Evolutionary conservation across 2,329 filamentous ascomycete genomes (phyloP).

Genomic region (Apiospora malaysiana): DNA sequence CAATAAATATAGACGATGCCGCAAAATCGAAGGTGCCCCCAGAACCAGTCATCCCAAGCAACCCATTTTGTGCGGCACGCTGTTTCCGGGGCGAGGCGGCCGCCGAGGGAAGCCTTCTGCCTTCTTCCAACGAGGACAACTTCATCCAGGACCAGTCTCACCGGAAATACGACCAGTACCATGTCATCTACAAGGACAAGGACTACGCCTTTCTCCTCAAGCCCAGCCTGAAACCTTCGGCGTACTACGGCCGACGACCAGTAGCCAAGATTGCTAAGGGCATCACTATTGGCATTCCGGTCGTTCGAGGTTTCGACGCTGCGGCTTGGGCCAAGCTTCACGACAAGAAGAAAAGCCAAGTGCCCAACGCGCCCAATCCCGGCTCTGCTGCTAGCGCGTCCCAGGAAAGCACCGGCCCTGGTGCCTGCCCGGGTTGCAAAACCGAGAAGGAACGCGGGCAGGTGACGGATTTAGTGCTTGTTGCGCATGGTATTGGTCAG

Average conservation of each 20-base stretch:
- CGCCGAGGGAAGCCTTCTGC: slow-evolving; percentile 52
- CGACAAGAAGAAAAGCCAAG: slow-evolving; percentile 44
- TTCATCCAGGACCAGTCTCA: slow-evolving; percentile 48
- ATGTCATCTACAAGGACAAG: slow-evolving; percentile 85
- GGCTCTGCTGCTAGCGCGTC: slow-evolving; percentile 37
- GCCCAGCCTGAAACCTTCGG: slow-evolving; percentile 82
- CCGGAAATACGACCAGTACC: slow-evolving; percentile 73
- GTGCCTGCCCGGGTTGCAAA: slow-evolving; percentile 63
- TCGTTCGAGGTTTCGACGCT: slow-evolving; percentile 89
- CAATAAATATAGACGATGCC: slow-evolving; percentile 54
- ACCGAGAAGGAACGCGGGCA: slow-evolving; percentile 68
- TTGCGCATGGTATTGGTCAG: slow-evolving; percentile 95
- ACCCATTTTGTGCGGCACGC: slow-evolving; percentile 64
- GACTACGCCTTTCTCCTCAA: slow-evolving; percentile 84
- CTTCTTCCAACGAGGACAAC: slow-evolving; percentile 44
- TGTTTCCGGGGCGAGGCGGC: slow-evolving; percentile 66
- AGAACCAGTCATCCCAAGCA: slow-evolving; percentile 52
- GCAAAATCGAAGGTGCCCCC: slow-evolving; percentile 40
- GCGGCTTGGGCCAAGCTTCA: slow-evolving; percentile 77
- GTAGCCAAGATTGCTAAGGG: slow-evolving; percentile 86
- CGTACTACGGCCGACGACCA: slow-evolving; percentile 82
- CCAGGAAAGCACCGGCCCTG: slow-evolving; percentile 29
- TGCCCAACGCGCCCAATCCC: slow-evolving; percentile 31
- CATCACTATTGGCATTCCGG: slow-evolving; percentile 79
- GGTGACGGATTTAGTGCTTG: slow-evolving; percentile 86